These are phyloP conservation scores for Venustampulla echinocandica DNA, from an alignment of 495 filamentous ascomycete genomes.

Conservation along the genomic window DNA sequence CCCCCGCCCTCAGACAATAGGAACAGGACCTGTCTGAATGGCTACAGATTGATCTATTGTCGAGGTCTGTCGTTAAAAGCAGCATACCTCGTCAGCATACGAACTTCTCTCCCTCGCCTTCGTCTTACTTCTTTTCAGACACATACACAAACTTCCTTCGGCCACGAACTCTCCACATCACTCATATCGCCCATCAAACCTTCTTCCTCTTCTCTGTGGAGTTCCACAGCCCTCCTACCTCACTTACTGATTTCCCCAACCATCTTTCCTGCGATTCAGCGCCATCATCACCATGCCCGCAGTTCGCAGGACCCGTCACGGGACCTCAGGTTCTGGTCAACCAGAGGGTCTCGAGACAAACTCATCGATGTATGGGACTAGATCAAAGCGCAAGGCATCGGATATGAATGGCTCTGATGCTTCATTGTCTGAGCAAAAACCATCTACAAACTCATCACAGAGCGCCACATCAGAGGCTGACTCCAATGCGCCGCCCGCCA, in stretches of 20 bases:
- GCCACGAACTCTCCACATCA: neutral
- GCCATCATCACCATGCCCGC: conserved; percentile 6
- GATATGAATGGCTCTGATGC: neutral
- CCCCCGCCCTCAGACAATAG: neutral
- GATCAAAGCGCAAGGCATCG: conserved; percentile 12
- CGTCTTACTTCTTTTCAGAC: neutral
- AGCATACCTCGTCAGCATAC: too few species aligned
- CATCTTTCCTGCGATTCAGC: neutral
- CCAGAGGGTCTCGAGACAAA: conserved; percentile 1
- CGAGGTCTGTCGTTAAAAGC: neutral
- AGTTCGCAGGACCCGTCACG: conserved; percentile 4
- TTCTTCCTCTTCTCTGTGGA: neutral
- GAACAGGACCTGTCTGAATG: neutral
- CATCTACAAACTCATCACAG: neutral
- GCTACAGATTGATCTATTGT: neutral
- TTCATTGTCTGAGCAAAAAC: neutral
- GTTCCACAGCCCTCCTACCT: neutral
- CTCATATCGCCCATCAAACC: neutral
- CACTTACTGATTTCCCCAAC: neutral
- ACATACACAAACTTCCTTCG: neutral
- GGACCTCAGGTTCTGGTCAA: conserved; percentile 6
- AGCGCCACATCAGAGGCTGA: conserved; percentile 2
- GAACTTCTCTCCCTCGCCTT: neutral
- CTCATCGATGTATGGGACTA: conserved; percentile 7
- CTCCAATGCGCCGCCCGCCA: conserved; percentile 6